These are phyloP conservation scores for Articulospora tetracladia DNA, from an alignment of 495 filamentous ascomycete species.

Conservation along the genomic window DNA sequence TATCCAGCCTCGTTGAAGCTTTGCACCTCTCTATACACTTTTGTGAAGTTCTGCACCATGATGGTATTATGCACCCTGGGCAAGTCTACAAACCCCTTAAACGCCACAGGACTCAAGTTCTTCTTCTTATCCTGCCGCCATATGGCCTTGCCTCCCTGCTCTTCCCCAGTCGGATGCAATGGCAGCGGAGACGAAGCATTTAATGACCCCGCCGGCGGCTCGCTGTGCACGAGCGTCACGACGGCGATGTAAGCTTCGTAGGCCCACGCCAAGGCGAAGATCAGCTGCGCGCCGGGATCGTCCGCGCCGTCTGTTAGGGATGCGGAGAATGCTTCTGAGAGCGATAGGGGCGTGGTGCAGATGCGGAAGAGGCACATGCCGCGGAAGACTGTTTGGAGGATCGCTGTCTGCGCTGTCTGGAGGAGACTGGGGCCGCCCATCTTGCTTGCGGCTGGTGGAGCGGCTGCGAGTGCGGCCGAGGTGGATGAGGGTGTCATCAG, in stretches of 20 bases:
- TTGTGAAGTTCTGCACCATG: neutral
- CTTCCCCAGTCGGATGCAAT: neutral
- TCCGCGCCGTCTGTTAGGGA: neutral
- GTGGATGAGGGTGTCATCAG: neutral
- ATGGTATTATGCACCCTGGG: neutral
- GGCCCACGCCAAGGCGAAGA: neutral
- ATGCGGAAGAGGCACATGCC: neutral
- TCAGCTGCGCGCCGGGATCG: neutral
- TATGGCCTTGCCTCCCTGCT: neutral
- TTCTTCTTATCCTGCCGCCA: neutral
- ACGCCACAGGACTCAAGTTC: neutral
- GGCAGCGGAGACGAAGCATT: slow-evolving; percentile 16
- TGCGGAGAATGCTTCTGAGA: neutral
- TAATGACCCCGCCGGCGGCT: neutral
- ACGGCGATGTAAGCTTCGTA: neutral
- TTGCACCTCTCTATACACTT: neutral
- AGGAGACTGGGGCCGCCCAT: neutral
- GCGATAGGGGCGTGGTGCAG: neutral
- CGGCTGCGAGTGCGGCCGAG: neutral
- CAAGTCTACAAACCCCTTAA: neutral
- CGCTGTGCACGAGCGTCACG: neutral
- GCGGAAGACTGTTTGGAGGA: neutral
- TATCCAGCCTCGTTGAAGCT: neutral
- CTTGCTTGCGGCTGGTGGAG: neutral
- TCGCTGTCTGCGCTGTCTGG: neutral